Evolutionary conservation across 176 grass and related monocot genomes (phyloP).

Genomic region (Raddia guianensis): DNA sequence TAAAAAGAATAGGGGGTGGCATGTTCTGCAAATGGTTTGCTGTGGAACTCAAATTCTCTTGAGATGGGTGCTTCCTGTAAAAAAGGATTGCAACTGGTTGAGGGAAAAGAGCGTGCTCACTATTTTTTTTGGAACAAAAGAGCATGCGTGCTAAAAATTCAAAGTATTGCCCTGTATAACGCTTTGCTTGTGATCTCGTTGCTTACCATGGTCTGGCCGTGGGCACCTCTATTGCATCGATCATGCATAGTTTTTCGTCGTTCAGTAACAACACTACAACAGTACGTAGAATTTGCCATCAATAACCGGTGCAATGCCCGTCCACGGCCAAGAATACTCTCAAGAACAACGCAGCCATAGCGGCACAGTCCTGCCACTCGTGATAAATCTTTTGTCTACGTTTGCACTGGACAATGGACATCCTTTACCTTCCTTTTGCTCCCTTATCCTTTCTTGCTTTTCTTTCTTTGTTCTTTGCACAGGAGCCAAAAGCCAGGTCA

Average conservation of each 20-base stretch:
- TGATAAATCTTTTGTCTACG: background rate
- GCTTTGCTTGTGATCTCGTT: background rate
- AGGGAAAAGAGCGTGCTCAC: background rate
- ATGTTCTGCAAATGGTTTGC: conserved; percentile 24
- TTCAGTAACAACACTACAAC: too few species aligned
- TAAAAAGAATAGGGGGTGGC: conserved; percentile 55
- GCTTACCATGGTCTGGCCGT: too few species aligned
- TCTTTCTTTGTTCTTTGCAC: background rate
- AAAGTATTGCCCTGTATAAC: background rate
- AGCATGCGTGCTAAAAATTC: too few species aligned
- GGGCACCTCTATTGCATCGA: too few species aligned
- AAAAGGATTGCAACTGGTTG: conserved; percentile 24
- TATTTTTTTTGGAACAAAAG: too few species aligned
- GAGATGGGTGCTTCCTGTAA: background rate
- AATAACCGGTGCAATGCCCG: background rate
- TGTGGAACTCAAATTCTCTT: conserved; percentile 35
- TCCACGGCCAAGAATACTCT: background rate
- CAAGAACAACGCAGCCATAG: background rate
- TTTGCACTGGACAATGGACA: background rate
- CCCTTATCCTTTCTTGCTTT: background rate
- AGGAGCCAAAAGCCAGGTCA: conserved; percentile 12
- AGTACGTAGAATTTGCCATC: too few species aligned
- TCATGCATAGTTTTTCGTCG: too few species aligned
- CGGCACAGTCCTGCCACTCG: background rate
- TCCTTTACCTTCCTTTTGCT: background rate